phyloP scores from a whole-genome alignment of 352 stramenopile species.

The Globisporangium lucens region DNA sequence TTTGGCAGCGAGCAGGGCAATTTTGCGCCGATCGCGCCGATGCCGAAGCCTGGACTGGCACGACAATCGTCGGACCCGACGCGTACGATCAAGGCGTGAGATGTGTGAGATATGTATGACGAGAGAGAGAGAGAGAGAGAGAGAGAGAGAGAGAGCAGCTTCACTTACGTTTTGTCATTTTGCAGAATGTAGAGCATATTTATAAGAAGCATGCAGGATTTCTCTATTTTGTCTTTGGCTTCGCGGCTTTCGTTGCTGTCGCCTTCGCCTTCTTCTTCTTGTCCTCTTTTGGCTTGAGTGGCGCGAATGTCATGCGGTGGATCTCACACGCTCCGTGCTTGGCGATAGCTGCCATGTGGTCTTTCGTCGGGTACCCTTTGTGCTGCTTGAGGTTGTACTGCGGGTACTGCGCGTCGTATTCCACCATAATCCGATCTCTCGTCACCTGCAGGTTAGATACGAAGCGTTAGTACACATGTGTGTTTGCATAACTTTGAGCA shows the following conservation, averaged over 20 bases:
- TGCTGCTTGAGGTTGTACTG: slow-evolving; percentile 94
- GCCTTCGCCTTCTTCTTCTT: slow-evolving; percentile 21
- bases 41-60: slow-evolving; percentile 7
- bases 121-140: neutral
- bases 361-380: slow-evolving; percentile 96
- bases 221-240: slow-evolving; percentile 6
- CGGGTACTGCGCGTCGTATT: slow-evolving; percentile 92
- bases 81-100: slow-evolving; percentile 3
- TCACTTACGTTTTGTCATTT: slow-evolving; percentile 1
- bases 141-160: slow-evolving; percentile 1
- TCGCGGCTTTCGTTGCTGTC: slow-evolving; percentile 15
- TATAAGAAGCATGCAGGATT: neutral
- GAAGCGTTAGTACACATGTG: neutral
- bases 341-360: slow-evolving; percentile 89
- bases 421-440: slow-evolving; percentile 96
- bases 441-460: slow-evolving; percentile 65
- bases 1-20: slow-evolving; percentile 7
- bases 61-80: neutral
- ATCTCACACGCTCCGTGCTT: slow-evolving; percentile 91
- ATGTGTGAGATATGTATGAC: neutral
- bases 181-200: slow-evolving; percentile 8
- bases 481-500: too few species aligned
- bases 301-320: slow-evolving; percentile 96
- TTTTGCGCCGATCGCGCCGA: slow-evolving; percentile 17
- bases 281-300: slow-evolving; percentile 81